Evolutionary conservation across 768 basidiomycete genomes (phyloP).

Genomic region (Clathrus columnatus): DNA sequence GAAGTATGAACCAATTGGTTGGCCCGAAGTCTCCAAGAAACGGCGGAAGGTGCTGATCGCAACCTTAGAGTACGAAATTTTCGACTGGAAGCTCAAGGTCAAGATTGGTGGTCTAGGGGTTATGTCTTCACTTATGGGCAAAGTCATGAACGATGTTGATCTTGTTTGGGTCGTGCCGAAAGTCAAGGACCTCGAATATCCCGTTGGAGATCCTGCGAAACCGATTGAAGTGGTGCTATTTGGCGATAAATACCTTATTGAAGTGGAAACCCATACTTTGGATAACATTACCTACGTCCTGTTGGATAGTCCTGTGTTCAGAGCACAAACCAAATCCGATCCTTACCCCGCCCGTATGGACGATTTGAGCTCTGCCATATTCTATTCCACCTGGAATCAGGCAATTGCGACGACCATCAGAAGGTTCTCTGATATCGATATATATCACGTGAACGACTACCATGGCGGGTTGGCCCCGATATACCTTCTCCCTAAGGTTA

Average conservation of each 20-base stretch:
- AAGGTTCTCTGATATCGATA: constrained; percentile 77
- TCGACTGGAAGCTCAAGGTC: constrained; percentile 97
- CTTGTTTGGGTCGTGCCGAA: constrained; percentile 91
- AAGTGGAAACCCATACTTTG: constrained; percentile 86
- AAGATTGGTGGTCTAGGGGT: constrained; percentile 97
- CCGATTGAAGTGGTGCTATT: constrained; percentile 96
- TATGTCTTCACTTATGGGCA: constrained; percentile 97
- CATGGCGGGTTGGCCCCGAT: constrained; percentile 88
- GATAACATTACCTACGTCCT: constrained; percentile 96
- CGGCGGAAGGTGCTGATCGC: constrained; percentile 86
- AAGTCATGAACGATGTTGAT: constrained; percentile 96
- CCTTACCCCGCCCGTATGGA: constrained; percentile 98
- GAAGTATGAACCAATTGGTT: constrained; percentile 76
- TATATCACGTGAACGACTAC: constrained; percentile 94
- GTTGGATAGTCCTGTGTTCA: constrained; percentile 92
- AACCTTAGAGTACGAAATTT: constrained; percentile 91
- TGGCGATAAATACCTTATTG: constrained; percentile 90
- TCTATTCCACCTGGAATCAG: constrained; percentile 98
- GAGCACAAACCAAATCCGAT: constrained; percentile 91
- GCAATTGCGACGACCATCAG: constrained; percentile 89
- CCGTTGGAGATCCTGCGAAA: constrained; percentile 82
- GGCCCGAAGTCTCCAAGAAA: constrained; percentile 91
- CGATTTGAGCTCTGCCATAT: constrained; percentile 90
- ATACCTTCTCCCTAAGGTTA: constrained; percentile 84
- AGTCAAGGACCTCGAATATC: constrained; percentile 91